phyloP scores from a whole-genome alignment of 495 filamentous ascomycete genomes.

The Xylaria flabelliformis region DNA sequence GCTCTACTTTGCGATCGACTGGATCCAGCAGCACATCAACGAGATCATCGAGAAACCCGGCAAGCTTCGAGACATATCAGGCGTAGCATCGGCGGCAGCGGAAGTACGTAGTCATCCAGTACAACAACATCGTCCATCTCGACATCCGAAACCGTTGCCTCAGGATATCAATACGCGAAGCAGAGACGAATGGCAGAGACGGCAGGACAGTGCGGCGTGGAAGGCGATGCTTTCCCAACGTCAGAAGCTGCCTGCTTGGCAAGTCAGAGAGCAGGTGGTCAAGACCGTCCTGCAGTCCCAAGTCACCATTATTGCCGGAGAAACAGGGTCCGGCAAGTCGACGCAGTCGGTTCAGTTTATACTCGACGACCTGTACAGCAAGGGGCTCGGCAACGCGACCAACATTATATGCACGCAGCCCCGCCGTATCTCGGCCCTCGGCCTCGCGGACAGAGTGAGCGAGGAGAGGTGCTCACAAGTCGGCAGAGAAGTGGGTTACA shows the following conservation, averaged over 20 bases:
- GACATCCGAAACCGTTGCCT: conserved; percentile 59
- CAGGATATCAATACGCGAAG: conserved; percentile 49
- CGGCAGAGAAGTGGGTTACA: conserved; percentile 90
- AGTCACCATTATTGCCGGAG: conserved; percentile 94
- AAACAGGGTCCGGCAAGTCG: conserved; percentile 96
- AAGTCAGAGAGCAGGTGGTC: conserved; percentile 76
- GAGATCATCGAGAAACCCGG: conserved; percentile 82
- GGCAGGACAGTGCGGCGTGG: conserved; percentile 61
- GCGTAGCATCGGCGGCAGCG: conserved; percentile 64
- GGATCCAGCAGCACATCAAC: conserved; percentile 81
- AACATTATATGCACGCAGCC: conserved; percentile 98
- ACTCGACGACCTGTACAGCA: conserved; percentile 85
- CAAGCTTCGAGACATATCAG: conserved; percentile 78
- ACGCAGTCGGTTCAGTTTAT: conserved; percentile 97
- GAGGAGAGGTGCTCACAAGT: conserved; percentile 84
- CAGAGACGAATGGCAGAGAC: conserved; percentile 54
- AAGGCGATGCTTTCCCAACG: conserved; percentile 73
- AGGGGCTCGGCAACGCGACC: conserved; percentile 73
- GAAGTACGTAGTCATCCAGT: conserved; percentile 46
- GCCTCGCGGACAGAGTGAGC: conserved; percentile 91
- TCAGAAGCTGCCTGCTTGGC: conserved; percentile 85
- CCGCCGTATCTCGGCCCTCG: conserved; percentile 90
- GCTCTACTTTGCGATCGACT: conserved; percentile 86
- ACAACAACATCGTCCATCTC: conserved; percentile 49
- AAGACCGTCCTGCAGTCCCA: conserved; percentile 73